Conservation (phyloP, 495 filamentous ascomycete species). For the Aspergillus diversus region DNA sequence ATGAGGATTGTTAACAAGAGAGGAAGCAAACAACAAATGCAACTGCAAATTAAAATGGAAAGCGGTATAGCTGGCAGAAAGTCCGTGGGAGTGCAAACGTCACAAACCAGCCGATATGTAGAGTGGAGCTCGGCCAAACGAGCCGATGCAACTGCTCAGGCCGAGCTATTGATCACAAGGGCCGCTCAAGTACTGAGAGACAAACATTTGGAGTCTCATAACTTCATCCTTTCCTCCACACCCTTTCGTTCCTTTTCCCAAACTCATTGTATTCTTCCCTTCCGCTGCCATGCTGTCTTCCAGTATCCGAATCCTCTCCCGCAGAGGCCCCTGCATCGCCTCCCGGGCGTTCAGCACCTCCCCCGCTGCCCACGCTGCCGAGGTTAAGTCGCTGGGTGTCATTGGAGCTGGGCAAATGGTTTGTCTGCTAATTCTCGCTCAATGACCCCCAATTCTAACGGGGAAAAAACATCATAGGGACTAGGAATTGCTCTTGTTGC, state of each 20-base stretch:
- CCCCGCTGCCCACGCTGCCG: constrained; percentile 56
- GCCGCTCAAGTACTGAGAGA: no score
- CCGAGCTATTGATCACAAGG: no score
- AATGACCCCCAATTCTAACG: neutral
- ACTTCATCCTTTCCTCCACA: no score
- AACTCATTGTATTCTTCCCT: constrained; percentile 4
- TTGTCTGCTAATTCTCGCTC: neutral
- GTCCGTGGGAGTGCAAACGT: no score
- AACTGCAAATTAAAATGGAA: no score
- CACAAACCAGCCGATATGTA: no score
- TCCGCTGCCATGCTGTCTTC: constrained; percentile 38
- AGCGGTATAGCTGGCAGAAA: no score
- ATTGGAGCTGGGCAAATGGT: constrained; percentile 98
- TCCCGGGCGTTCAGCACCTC: constrained; percentile 50
- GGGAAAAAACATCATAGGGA: constrained; percentile 59
- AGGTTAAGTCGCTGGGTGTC: constrained; percentile 89
- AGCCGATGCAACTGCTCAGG: no score
- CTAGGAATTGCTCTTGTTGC: constrained; percentile 96
- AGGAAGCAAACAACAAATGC: no score
- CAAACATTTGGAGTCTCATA: no score
- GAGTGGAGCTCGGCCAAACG: no score
- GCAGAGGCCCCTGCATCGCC: constrained; percentile 37
- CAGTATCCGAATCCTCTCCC: constrained; percentile 36
- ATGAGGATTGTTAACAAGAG: no score
- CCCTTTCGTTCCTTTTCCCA: neutral